Evolutionary conservation across 192 early-diverging fungal genomes (phyloP), one percentile per base, ranked within the genome.

Genomic region (Oehlia diaphana): DNA sequence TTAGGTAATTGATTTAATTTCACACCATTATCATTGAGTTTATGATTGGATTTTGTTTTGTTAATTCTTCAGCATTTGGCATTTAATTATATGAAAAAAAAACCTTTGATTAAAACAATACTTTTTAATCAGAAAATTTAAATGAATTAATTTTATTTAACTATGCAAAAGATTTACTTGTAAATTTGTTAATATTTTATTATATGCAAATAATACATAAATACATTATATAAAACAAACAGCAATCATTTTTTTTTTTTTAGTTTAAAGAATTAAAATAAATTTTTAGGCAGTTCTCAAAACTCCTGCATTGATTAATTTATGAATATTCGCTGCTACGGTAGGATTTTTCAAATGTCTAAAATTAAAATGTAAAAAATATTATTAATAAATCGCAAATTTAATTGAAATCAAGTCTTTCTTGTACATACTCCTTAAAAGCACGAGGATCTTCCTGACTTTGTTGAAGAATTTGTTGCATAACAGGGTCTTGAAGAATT

Each of bases 381-480:
- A 31, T 53, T 88, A 39, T 63, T 50, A 65, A 26, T 83, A 21
- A 63, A 33, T 63, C 63, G 37, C 83, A 61, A 58, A 31, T 83
- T 42, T 63, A 10, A 62, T 26, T 16, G 75, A 14, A n/a, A 42
- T 28, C 13, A 26, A 21, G 23, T 31, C 21, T 47, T 81, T 67
- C 16, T 33, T 19, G 21, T 83, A 87, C 85, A 72, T 80, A 91
- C 87, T 98, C 97, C 76, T 91, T 91, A 37, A 92, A 92, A 50
- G 98, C 97, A 72, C 90, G 88, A 12, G 98, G 98, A 83, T 99
- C 95, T 77, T 93, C 89, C 85, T 98, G 96, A 95, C 98, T 98
- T 86, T 98, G 96, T 85, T 96, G 92, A 79, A 99, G 90, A 77
- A 99, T 98, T 83, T 91, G 90, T 82, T 95, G 93, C 98, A 99